These are phyloP conservation scores for Lactarius quietus DNA, from an alignment of 768 basidiomycete species.

Conservation along the genomic window DNA sequence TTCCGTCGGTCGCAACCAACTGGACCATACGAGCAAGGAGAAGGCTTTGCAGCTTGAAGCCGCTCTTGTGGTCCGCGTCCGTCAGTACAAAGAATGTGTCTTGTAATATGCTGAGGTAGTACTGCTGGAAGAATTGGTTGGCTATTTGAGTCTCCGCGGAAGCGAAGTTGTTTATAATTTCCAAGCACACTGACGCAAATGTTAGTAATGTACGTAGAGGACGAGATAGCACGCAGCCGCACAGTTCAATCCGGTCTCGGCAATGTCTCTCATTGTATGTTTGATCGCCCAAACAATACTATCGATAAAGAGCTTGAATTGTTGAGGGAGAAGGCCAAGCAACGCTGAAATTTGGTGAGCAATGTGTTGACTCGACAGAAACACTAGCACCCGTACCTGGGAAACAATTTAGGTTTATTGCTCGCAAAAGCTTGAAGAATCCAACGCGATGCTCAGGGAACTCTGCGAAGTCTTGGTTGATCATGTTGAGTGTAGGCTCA, in stretches of 20 bases:
- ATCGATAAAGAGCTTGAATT: conserved; percentile 98
- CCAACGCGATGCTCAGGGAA: conserved; percentile 96
- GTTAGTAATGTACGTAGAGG: conserved; percentile 17
- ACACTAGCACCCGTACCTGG: conserved; percentile 59
- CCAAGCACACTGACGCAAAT: conserved; percentile 66
- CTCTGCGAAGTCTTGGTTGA: conserved; percentile 99
- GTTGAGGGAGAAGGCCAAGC: conserved; percentile 78
- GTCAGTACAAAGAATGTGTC: conserved; percentile 98
- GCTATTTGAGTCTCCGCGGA: conserved; percentile 71
- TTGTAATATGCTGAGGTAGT: conserved; percentile 88
- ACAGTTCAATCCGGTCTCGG: conserved; percentile 84
- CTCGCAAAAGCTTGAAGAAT: conserved; percentile 92
- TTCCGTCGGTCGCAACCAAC: conserved; percentile 76
- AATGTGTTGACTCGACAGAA: neutral
- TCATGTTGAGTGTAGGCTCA: conserved; percentile 96
- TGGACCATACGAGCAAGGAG: conserved; percentile 94
- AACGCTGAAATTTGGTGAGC: conserved; percentile 50
- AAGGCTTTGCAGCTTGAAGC: conserved; percentile 92
- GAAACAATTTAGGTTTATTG: conserved; percentile 93
- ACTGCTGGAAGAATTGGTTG: conserved; percentile 95
- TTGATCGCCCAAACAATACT: conserved; percentile 99
- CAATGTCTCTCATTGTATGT: conserved; percentile 98
- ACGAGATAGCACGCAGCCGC: conserved; percentile 30
- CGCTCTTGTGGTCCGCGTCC: conserved; percentile 98
- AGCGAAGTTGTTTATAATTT: conserved; percentile 95